phyloP scores from a whole-genome alignment of 306 rosid genomes.

The Chamaecrista fasciculata region DNA sequence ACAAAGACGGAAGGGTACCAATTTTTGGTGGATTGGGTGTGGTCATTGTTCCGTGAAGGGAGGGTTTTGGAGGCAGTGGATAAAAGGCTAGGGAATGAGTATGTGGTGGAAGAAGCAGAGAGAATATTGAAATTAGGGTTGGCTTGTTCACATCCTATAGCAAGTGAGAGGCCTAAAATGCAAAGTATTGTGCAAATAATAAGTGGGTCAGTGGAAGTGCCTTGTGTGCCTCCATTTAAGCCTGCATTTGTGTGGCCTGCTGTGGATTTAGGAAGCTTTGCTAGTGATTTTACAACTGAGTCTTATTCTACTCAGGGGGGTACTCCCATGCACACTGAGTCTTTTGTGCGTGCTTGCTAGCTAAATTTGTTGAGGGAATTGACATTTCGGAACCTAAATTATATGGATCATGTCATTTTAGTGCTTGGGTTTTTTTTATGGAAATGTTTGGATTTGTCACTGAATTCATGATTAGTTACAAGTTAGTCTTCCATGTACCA shows the following conservation, averaged over 20 bases:
- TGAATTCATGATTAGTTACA: too few species aligned
- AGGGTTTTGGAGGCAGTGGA: conserved; percentile 56
- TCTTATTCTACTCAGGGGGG: conserved; percentile 4
- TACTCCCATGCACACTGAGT: conserved; percentile 28
- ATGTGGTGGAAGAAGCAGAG: conserved; percentile 54
- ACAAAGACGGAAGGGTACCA: conserved; percentile 49
- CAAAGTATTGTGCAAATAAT: conserved; percentile 60
- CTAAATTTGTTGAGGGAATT: too few species aligned
- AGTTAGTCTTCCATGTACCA: too few species aligned
- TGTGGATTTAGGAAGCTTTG: conserved; percentile 27
- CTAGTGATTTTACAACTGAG: conserved; percentile 24
- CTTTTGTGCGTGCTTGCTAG: conserved; percentile 20
- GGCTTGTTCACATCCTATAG: conserved; percentile 70
- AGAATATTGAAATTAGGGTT: conserved; percentile 61
- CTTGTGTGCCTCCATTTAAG: conserved; percentile 56
- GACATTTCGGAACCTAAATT: too few species aligned
- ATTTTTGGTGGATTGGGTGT: conserved; percentile 71
- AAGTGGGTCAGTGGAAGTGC: conserved; percentile 55
- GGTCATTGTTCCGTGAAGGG: conserved; percentile 60
- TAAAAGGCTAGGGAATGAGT: conserved; percentile 41
- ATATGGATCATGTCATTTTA: too few species aligned
- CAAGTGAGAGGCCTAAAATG: conserved; percentile 58
- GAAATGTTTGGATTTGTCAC: too few species aligned
- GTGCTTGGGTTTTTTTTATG: too few species aligned
- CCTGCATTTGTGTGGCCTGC: conserved; percentile 81